Evolutionary conservation across 352 stramenopile genomes (phyloP).

Genomic region (Globisporangium uncinulatum): DNA sequence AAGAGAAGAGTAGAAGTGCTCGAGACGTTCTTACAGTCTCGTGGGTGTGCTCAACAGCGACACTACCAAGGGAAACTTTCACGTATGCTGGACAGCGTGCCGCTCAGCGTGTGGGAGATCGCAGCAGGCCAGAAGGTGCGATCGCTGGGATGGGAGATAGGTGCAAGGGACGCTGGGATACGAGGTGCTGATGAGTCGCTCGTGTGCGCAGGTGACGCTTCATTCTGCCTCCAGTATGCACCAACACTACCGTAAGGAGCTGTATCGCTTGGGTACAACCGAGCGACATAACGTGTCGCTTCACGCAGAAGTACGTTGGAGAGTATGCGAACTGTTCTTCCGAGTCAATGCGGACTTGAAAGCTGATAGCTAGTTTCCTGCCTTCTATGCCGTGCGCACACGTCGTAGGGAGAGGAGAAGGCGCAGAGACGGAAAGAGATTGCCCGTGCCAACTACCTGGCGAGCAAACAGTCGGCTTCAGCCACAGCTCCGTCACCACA

Average conservation of each 20-base stretch:
- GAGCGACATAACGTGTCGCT: constrained; percentile 18
- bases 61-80: neutral
- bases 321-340: neutral
- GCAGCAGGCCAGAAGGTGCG: constrained; percentile 14
- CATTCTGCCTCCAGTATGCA: constrained; percentile 46
- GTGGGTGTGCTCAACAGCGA: neutral
- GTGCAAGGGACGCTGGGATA: too few species aligned
- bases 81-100: constrained; percentile 16
- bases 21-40: too few species aligned
- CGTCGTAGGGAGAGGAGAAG: constrained; percentile 5
- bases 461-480: neutral
- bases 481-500: neutral
- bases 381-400: neutral
- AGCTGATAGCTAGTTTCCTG: neutral
- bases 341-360: too few species aligned
- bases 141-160: too few species aligned
- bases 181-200: neutral
- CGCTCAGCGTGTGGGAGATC: constrained; percentile 24
- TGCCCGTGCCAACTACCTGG: neutral
- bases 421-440: constrained; percentile 1
- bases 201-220: constrained; percentile 18
- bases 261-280: constrained; percentile 27
- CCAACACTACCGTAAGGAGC: constrained; percentile 41
- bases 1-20: neutral
- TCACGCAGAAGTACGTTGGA: constrained; percentile 19